Base-by-base conservation (phyloP, 495 filamentous ascomycete genomes). In the Xanthoparmelia taractica region DNA sequence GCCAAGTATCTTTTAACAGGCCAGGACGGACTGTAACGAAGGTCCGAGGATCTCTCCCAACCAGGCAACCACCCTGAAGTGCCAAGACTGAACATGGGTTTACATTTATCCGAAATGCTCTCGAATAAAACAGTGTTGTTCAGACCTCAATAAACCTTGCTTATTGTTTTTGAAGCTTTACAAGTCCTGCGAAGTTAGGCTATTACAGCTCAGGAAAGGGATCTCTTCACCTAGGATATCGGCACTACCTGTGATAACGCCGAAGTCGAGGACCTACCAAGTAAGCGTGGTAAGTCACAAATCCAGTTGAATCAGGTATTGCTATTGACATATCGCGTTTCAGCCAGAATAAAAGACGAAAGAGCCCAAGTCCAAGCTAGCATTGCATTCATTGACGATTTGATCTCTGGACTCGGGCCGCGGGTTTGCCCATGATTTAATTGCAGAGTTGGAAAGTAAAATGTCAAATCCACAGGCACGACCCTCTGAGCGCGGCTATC, bases 401-500 rank as follows among this genome's bases (percentile, higher is more conserved):
- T 17, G 20, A 23, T n/a, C 18, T 10, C 15, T 17, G 20, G 18
- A 45, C 18, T 10, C 15, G 45, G 27, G 45, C 23, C 25, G n/a
- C n/a, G 12, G 27, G 11, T 27, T 12, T 10, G n/a, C 12, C 23
- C 45, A 20, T 23, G 23, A 50, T 27, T 12, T 13, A 2, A 3
- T 25, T 15, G 13, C 1, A 31, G 6, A 52, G 13, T 7, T 52
- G 13, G 13, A 52, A 52, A 17, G 25, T 25, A 23, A 52, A 33
- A 70, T 70, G 68, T 52, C 68, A 25, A 50, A 63, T 34, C 64
- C 66, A 7, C 37, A 56, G 38, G 43, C 60, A 59, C 74, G 77
- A 70, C 75, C 78, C 61, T 73, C 77, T 31, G 84, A 88, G 75
- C 80, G 82, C 68, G 84, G 83, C 70, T 88, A 90, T 64, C 89